Conservation (phyloP, 2,329 filamentous ascomycete species). For the Coniochaeta sp. region DNA sequence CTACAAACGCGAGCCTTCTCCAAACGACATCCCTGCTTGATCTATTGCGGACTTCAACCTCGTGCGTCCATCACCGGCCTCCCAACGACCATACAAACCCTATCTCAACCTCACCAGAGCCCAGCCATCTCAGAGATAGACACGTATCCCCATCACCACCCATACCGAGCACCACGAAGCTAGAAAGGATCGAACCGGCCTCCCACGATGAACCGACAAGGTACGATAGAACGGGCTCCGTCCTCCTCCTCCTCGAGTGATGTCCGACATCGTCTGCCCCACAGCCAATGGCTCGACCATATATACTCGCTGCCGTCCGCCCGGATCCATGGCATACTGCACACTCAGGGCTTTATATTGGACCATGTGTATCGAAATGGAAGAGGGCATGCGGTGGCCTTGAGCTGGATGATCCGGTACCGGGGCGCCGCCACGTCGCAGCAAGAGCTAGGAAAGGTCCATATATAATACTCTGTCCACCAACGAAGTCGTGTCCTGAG, state of each 20-base stretch:
- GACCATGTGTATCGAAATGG: too few relatives aligned
- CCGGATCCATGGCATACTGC: background rate
- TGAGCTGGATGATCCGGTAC: background rate
- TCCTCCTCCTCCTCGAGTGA: constrained; percentile 7
- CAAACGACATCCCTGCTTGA: background rate
- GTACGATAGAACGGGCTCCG: constrained; percentile 31
- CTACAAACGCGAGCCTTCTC: background rate
- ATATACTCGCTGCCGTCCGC: background rate
- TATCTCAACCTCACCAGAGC: too few relatives aligned
- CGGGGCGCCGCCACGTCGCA: background rate
- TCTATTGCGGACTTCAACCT: background rate
- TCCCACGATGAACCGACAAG: constrained; percentile 51
- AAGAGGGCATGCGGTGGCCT: background rate
- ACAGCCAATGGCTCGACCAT: background rate
- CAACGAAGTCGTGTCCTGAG: background rate
- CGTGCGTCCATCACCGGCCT: background rate
- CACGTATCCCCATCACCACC: too few relatives aligned
- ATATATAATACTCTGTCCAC: background rate
- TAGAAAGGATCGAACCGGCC: background rate
- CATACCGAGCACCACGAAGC: too few relatives aligned
- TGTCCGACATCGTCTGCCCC: constrained; percentile 1
- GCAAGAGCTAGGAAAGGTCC: background rate
- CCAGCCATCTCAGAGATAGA: too few relatives aligned
- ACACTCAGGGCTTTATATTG: too few relatives aligned
- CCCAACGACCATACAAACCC: background rate